Evolutionary conservation across 176 grass and related monocot genomes (phyloP), one percentile per base, ranked within the genome.

Genomic region (Elaeis guineensis): DNA sequence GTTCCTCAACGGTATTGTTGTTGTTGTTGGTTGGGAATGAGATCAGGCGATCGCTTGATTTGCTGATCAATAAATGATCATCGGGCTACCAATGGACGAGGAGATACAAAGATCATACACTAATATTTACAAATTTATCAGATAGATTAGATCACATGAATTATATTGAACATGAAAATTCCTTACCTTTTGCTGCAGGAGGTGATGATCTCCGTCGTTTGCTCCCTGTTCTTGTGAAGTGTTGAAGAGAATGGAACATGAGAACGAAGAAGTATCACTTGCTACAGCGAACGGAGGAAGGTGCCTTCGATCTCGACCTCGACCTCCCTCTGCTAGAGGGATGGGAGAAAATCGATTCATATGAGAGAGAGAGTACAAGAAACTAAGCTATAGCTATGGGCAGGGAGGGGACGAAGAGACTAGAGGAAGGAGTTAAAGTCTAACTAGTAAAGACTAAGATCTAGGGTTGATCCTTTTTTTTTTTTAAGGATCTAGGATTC

Each of bases 301-400:
- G 19, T 18, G 5, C 0, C 22, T 61, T 35, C 9, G 59, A 61
- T 61, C 59, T 61, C 19, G 6, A 39, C 30, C 59, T 61, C 19
- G 6, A 39, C 30, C 59, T 35, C 25, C 28, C 28, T 61, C 59
- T 32, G 59, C 22, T 18, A 35, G 5, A 60, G 58, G 58, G 14
- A 89, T 72, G 58, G 66, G 68, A 21, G 77, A 84, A 67, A 95
- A 54, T 61, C 80, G 85, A 72, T 78, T 95, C 85, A 95, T 83
- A 78, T 95, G 21, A 4, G 21, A 24, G 12, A 44, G 35, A 44
- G 35, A 12, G 11, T 44, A 14, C 66, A 65, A 69, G 28, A 61
- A 75, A 44, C 35, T 44, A 44, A 12, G 35, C 69, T 50, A 61
- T n/a, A 28, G 28, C 64, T 73, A 61, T 67, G 77, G 35, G 50